Base-by-base conservation (phyloP, 768 basidiomycete genomes). In the Agaricus subrufescens region DNA sequence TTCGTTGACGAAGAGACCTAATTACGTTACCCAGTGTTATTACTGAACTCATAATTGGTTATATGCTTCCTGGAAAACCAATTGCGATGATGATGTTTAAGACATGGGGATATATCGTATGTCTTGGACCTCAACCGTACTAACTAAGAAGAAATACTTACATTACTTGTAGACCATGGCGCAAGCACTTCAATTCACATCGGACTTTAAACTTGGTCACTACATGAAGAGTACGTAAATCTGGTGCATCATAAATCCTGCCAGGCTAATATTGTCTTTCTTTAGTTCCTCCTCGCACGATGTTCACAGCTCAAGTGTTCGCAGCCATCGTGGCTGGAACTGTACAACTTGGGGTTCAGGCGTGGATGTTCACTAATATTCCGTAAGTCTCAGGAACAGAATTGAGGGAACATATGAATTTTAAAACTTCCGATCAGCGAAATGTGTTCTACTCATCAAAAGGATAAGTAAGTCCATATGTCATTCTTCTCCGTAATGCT, bases 81-180 rank as follows among this genome's bases (percentile, higher is more conserved):
- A 71, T 85, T 46, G 86, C 86, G 4, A 81, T 85, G 79, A 85
- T 85, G 83, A 77, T 85, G 76, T 85, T 84, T 75, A 86, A 85
- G 72, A 76, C 74, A 15, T 81, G 75, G 77, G 80, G 79, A 2
- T 84, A 82, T 63, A 81, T 82, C 37, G 58, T 64, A 51, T 6
- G 44, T 26, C 31, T 42, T 4, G 39, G 6, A 25, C 14, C 7
- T 23, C 25, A 12, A 2, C 10, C 12, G 3, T 39, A 19, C 23
- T 9, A 23, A 34, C 23, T 23, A 34, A 25, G 29, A 27, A 34
- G 14, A 27, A 11, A 11, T 44, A 27, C 48, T 15, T 39, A 38
- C 29, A 15, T 27, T 1, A 12, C 26, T 31, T n/a, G 1, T 34
- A 69, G 73, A 82, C 81, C 5, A 79, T 84, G 80, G 74, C 73